These are phyloP conservation scores for Boletus rubescentipes DNA, from an alignment of 768 basidiomycete genomes.

Conservation along the genomic window DNA sequence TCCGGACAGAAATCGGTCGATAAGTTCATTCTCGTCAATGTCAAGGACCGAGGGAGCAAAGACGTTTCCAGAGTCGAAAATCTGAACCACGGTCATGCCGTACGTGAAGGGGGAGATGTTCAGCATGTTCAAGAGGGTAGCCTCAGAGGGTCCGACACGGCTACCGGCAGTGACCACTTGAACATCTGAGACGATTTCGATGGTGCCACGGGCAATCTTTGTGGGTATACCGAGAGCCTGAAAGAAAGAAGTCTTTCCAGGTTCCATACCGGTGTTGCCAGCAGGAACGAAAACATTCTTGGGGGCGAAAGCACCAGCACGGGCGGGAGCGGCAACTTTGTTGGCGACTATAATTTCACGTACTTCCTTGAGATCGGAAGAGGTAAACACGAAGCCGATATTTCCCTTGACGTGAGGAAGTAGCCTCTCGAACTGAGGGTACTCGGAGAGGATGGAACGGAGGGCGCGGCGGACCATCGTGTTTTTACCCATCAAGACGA, in stretches of 20 bases:
- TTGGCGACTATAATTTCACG: constrained; percentile 93
- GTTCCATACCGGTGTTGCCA: constrained; percentile 99
- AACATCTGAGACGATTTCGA: constrained; percentile 97
- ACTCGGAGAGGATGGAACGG: constrained; percentile 84
- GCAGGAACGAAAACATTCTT: constrained; percentile 90
- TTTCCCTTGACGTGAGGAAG: constrained; percentile 96
- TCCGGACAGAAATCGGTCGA: constrained; percentile 89
- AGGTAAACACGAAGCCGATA: constrained; percentile 99
- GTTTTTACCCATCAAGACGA: constrained; percentile 99
- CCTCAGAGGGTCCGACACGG: constrained; percentile 96
- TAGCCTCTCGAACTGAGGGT: constrained; percentile 94
- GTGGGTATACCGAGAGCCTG: constrained; percentile 99
- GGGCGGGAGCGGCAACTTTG: constrained; percentile 98
- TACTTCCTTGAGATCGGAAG: constrained; percentile 87
- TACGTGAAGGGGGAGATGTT: constrained; percentile 99
- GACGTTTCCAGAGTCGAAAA: constrained; percentile 90
- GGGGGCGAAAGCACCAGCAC: constrained; percentile 95
- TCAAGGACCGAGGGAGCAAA: constrained; percentile 92
- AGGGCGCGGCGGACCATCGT: constrained; percentile 99
- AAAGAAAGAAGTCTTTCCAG: constrained; percentile 99
- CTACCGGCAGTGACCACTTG: constrained; percentile 91
- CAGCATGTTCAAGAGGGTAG: constrained; percentile 98
- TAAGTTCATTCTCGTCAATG: constrained; percentile 85
- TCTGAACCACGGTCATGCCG: constrained; percentile 98
- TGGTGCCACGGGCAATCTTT: constrained; percentile 99